A percentile compares a stretch with the other conserved stretches of the same genome.
Conservation (phyloP, 139 green algal genomes). For the Tetradesmus lagerheimii region DNA sequence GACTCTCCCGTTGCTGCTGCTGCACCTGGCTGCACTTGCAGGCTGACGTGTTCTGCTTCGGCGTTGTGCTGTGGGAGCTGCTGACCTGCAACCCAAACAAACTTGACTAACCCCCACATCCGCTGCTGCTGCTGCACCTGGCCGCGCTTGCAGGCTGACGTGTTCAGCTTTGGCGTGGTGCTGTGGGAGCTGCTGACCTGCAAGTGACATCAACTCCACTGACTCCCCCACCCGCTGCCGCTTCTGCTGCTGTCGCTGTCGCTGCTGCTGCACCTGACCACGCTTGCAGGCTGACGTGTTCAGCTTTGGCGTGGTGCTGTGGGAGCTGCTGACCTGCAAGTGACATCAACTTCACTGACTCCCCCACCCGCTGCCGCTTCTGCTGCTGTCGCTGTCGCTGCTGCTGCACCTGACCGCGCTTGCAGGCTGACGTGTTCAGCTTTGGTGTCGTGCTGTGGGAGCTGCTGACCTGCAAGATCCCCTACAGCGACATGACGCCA, state of each 20-base stretch:
- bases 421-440: conserved; percentile 88
- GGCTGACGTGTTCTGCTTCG: too few species aligned
- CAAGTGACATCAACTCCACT: conserved; percentile 41
- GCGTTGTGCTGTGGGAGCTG: conserved; percentile 93
- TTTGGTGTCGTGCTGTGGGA: conserved; percentile 96
- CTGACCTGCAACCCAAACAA: conserved; percentile 82
- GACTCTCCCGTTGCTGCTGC: too few species aligned
- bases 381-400: background rate
- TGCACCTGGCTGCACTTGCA: too few species aligned
- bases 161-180: conserved; percentile 93
- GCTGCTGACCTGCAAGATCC: conserved; percentile 92
- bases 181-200: conserved; percentile 96
- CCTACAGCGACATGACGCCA: conserved; percentile 95
- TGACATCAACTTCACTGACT: background rate
- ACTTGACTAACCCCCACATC: background rate
- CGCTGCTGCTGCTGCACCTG: background rate
- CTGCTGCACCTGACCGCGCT: background rate
- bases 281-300: conserved; percentile 85
- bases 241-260: background rate
- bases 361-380: too few species aligned
- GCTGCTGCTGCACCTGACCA: background rate
- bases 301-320: conserved; percentile 91
- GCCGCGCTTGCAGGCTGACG: conserved; percentile 68
- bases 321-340: conserved; percentile 94
- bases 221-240: background rate